Evolutionary conservation across 2,329 filamentous ascomycete genomes (phyloP).

Genomic region (Emmonsiellopsis sp.): DNA sequence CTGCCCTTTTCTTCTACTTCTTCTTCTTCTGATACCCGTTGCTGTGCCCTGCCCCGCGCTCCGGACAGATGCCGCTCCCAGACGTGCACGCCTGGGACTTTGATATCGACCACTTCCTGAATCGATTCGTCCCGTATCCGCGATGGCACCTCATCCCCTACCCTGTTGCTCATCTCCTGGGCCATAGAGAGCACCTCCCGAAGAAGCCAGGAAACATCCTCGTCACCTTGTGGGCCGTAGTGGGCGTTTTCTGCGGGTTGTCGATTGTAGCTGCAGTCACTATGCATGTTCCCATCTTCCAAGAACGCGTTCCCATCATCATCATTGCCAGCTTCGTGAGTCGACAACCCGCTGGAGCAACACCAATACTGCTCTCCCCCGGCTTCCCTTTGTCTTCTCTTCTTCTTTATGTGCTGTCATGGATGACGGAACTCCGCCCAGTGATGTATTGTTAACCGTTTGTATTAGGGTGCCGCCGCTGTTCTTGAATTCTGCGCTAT

Average conservation of each 20-base stretch:
- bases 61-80: constrained; percentile 2
- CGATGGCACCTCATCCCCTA: constrained; percentile 55
- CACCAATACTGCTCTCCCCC: background rate
- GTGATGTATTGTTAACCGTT: background rate
- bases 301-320: constrained; percentile 44
- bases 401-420: background rate
- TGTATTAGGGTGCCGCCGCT: constrained; percentile 56
- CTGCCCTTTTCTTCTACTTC: background rate
- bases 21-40: background rate
- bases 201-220: constrained; percentile 47
- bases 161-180: constrained; percentile 59
- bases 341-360: constrained; percentile 14
- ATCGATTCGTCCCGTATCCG: constrained; percentile 58
- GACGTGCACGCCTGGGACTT: constrained; percentile 41
- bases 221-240: constrained; percentile 51
- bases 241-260: constrained; percentile 56
- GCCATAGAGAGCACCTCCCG: constrained; percentile 41
- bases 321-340: constrained; percentile 64
- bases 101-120: constrained; percentile 68
- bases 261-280: constrained; percentile 50
- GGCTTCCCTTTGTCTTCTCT: background rate
- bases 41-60: background rate
- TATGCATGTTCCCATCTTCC: constrained; percentile 45
- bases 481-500: constrained; percentile 67
- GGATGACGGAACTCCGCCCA: background rate